A percentile compares a stretch with the other conserved stretches of the same genome.
Evolutionary conservation across 176 grass and related monocot genomes (phyloP).

Genomic region (Aegilops longissima): DNA sequence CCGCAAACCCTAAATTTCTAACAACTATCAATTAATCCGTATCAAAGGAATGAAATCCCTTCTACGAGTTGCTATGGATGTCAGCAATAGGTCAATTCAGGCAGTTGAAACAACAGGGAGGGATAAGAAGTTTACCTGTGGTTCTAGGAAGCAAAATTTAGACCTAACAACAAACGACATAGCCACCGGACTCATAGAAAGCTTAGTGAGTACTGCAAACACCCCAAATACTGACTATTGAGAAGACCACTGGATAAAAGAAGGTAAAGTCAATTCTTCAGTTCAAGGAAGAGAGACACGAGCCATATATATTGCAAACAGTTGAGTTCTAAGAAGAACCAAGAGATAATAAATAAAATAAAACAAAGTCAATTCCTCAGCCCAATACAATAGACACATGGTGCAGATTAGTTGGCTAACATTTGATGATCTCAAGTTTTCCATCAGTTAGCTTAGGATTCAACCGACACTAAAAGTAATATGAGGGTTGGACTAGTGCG

Average conservation of each 20-base stretch:
- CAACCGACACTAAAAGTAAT: neutral
- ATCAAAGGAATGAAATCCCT: neutral
- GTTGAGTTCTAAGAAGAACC: neutral
- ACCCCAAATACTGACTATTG: neutral
- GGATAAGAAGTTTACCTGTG: conserved; percentile 32
- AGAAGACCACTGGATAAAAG: neutral
- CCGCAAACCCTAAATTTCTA: no score
- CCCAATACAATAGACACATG: neutral
- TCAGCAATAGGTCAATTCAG: conserved; percentile 43
- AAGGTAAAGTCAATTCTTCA: neutral
- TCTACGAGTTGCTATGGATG: conserved; percentile 12
- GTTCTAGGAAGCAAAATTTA: conserved; percentile 17
- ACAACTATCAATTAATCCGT: conserved; percentile 17
- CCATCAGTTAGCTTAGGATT: neutral
- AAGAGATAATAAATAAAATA: neutral
- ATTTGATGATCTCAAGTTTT: neutral
- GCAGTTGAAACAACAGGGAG: conserved; percentile 35
- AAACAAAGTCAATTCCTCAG: neutral
- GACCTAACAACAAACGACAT: conserved; percentile 49
- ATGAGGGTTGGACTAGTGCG: neutral
- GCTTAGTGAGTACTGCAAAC: neutral
- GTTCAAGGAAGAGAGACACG: neutral
- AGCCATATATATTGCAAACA: neutral
- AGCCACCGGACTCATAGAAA: conserved; percentile 9
- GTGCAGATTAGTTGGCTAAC: neutral